Evolutionary conservation across 1,284 basidiomycete genomes (phyloP).

Genomic region (Sporisorium scitamineum): DNA sequence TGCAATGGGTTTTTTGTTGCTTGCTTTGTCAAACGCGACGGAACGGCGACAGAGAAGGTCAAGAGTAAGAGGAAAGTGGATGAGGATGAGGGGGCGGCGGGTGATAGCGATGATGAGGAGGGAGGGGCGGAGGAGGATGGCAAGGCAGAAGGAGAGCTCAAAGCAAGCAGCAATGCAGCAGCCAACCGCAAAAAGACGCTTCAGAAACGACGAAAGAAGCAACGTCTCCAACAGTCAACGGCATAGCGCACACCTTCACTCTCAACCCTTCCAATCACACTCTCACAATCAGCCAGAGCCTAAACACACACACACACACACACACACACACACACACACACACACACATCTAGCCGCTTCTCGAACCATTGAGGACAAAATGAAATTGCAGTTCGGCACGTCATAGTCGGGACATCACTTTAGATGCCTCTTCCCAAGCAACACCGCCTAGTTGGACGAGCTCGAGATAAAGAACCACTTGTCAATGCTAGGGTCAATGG

Average conservation of each 20-base stretch:
- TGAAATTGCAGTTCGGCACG: slow-evolving; percentile 7
- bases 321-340: no score
- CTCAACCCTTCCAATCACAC: neutral
- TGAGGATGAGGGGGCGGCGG: slow-evolving; percentile 3
- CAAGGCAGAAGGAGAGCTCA: slow-evolving; percentile 1
- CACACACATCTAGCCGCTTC: neutral
- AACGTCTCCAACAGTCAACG: slow-evolving; percentile 21
- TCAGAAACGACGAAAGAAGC: slow-evolving; percentile 37
- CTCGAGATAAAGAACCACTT: slow-evolving; percentile 69
- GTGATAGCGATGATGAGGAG: slow-evolving; percentile 8
- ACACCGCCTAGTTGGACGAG: slow-evolving; percentile 40
- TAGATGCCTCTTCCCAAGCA: neutral
- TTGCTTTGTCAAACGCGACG: slow-evolving; percentile 50
- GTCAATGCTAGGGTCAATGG: slow-evolving; percentile 68
- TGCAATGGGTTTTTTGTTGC: slow-evolving; percentile 65
- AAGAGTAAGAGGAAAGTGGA: neutral
- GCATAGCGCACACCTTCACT: neutral
- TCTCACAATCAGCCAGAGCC: no score
- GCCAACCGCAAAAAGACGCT: slow-evolving; percentile 46
- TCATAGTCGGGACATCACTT: neutral
- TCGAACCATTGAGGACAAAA: neutral
- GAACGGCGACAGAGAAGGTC: neutral
- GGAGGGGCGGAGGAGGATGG: neutral
- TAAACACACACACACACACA: neutral
- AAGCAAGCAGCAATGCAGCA: slow-evolving; percentile 13